Base-by-base conservation (phyloP, 495 filamentous ascomycete genomes). In the Talaromyces adpressus region DNA sequence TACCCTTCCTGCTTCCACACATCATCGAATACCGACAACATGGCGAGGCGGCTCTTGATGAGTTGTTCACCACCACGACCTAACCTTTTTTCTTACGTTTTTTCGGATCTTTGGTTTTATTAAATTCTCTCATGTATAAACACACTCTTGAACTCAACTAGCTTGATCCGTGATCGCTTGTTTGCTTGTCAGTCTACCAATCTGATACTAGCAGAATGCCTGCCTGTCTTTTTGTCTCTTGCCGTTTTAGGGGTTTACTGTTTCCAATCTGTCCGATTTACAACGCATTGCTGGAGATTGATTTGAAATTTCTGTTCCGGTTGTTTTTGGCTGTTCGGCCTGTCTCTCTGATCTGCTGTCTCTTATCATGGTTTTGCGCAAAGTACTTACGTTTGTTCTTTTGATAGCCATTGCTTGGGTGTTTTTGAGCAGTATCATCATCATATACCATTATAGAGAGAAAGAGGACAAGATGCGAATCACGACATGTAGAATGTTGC, bases 1-100 rank as follows among this genome's bases (percentile, higher is more conserved):
- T 77, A n/a, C 77, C 77, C 0, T 79, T 78, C 57, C 69, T 80
- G 8, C 39, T 76, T 4, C 75, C 77, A 6, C 77, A 80, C 63
- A 63, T 79, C 52, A 66, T 69, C 2, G 76, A 79, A 18, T 71
- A 67, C 54, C 70, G 74, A 23, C 68, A 75, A 41, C 62, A 70
- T 20, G 76, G 75, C 20, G 65, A 71, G 32, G 6, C 60, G 2
- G 71, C 63, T n/a, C 63, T 79, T 45, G 71, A 73, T 45, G 66
- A 68, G 12, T 54, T 79, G 32, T 64, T 77, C 23, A 53, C n/a
- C 23, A 53, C n/a, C 25, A 47, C 36, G n/a, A 23, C 58, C 5
- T 47, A 27, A 18, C 32, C 7, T 18, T 8, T 18, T 29, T 34
- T 12, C 20, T n/a, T 20, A 8, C 18, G 32, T 4, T 1, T 47